Conservation (phyloP, 2,329 filamentous ascomycete species). For the Penicillium brevicompactum region DNA sequence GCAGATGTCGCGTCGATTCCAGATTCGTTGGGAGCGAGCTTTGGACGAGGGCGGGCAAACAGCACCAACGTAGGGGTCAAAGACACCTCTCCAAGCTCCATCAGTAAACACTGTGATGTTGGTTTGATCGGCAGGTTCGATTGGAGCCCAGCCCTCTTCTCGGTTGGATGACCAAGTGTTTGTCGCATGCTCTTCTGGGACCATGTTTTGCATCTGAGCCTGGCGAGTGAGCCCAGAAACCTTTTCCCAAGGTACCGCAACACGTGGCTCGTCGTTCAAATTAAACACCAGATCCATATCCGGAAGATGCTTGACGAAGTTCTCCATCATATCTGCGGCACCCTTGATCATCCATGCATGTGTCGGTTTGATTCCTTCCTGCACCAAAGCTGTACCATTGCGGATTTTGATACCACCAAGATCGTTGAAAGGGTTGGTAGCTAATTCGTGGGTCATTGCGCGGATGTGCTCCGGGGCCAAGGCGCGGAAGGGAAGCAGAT, state of each 20-base stretch:
- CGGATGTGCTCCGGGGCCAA: constrained; percentile 55
- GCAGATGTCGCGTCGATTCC: constrained; percentile 68
- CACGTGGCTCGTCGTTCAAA: constrained; percentile 61
- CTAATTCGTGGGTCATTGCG: constrained; percentile 54
- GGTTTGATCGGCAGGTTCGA: constrained; percentile 37
- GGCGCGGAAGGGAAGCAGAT: constrained; percentile 59
- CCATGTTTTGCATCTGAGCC: constrained; percentile 22
- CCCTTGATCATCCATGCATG: constrained; percentile 63
- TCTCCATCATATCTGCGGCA: constrained; percentile 55
- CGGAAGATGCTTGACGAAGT: constrained; percentile 57
- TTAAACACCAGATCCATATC: constrained; percentile 68
- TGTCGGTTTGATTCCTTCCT: constrained; percentile 55
- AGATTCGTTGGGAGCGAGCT: constrained; percentile 60
- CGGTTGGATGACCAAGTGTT: constrained; percentile 42
- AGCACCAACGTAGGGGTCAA: constrained; percentile 46
- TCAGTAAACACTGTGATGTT: constrained; percentile 43
- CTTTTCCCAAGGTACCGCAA: constrained; percentile 55
- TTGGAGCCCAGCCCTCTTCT: constrained; percentile 39
- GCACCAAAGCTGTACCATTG: constrained; percentile 53
- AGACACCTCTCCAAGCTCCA: constrained; percentile 43
- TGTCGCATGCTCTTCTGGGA: constrained; percentile 23
- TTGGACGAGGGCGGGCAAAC: constrained; percentile 66
- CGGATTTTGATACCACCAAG: constrained; percentile 60
- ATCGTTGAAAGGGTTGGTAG: constrained; percentile 58
- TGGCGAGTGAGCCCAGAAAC: constrained; percentile 40